Evolutionary conservation across 1,284 basidiomycete species (phyloP).

Genomic region (Stygiomarasmius scandens): DNA sequence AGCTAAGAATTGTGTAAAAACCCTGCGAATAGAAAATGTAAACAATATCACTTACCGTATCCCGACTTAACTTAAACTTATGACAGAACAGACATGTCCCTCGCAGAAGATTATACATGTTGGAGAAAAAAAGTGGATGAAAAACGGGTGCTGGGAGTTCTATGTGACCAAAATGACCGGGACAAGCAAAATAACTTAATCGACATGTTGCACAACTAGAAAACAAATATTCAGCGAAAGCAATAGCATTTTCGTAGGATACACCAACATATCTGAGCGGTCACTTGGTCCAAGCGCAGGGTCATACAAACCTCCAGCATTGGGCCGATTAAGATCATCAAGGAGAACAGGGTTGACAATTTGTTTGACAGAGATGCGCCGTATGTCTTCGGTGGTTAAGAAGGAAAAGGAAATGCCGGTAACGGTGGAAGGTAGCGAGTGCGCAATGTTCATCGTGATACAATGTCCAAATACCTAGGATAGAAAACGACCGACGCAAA

Average conservation of each 20-base stretch:
- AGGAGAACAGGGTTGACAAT: slow-evolving; percentile 93
- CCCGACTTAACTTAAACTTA: slow-evolving; percentile 81
- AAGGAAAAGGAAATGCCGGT: slow-evolving; percentile 93
- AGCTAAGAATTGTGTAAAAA: slow-evolving; percentile 48
- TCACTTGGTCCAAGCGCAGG: slow-evolving; percentile 92
- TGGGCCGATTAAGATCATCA: slow-evolving; percentile 93
- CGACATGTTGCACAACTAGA: slow-evolving; percentile 91
- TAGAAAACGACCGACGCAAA: not conserved
- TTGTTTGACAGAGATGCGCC: slow-evolving; percentile 95
- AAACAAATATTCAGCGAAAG: slow-evolving; percentile 9
- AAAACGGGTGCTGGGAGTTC: slow-evolving; percentile 95
- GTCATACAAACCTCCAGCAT: slow-evolving; percentile 93
- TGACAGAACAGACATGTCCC: slow-evolving; percentile 97
- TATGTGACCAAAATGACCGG: slow-evolving; percentile 99
- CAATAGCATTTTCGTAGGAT: not conserved
- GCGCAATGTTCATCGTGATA: slow-evolving; percentile 85
- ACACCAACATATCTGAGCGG: slow-evolving; percentile 84
- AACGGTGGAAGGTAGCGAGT: slow-evolving; percentile 85
- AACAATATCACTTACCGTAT: slow-evolving; percentile 64
- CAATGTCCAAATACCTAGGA: not conserved
- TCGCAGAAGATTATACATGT: slow-evolving; percentile 88
- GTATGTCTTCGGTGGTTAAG: slow-evolving; percentile 88
- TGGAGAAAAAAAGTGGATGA: slow-evolving; percentile 95
- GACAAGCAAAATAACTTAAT: slow-evolving; percentile 91
- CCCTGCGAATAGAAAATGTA: slow-evolving; percentile 4